Base-by-base conservation (phyloP, 306 rosid species). In the Senna tora region DNA sequence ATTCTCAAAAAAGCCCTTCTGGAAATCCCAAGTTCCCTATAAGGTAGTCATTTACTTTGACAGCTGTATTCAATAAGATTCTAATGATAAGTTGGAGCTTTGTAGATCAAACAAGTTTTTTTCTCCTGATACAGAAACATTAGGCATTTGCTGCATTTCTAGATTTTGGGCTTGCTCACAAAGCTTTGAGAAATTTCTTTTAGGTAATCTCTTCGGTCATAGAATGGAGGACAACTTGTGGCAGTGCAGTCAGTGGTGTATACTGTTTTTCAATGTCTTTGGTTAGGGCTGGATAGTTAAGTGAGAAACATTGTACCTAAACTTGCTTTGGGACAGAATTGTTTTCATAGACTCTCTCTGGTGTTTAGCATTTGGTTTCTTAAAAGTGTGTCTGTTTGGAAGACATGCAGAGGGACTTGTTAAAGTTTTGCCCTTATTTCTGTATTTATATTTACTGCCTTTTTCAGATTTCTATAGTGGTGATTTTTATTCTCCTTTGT, bases 201-300 rank as follows among this genome's bases (percentile, higher is more conserved):
- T 15, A 51, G 19, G 0, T 51, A 13, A 56, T 1, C 14, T 22
- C 38, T 30, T 47, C 25, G 17, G 4, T 25, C 38, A 12, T 36
- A 55, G 19, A 12, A 55, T 10, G n/a, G n/a, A 25, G 38, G 9
- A 34, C 15, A 12, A 28, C 5, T 22, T 55, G 38, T 28, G 36
- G 39, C 20, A 57, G 33, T 30, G 20, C 6, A 14, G 30, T 25
- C 30, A 25, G 30, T 25, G 1, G 34, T 28, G 12, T 14, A 57
- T 56, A 36, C 17, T 13, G 38, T 13, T 25, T 17, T 28, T 25
- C 16, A 3, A 5, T 56, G 62, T 56, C 62, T 25, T 28, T 55
- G 62, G n/a, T 28, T 56, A 10, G 62, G 39, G 62, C 39, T 56
- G 62, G 62, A 56, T 56, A 5, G 12, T 22, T 11, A 56, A 54